Percentiles rank a stretch among this genome's conserved stretches.
phyloP scores from a whole-genome alignment of 2,329 filamentous ascomycete species.

The Arachnopeziza araneosa region DNA sequence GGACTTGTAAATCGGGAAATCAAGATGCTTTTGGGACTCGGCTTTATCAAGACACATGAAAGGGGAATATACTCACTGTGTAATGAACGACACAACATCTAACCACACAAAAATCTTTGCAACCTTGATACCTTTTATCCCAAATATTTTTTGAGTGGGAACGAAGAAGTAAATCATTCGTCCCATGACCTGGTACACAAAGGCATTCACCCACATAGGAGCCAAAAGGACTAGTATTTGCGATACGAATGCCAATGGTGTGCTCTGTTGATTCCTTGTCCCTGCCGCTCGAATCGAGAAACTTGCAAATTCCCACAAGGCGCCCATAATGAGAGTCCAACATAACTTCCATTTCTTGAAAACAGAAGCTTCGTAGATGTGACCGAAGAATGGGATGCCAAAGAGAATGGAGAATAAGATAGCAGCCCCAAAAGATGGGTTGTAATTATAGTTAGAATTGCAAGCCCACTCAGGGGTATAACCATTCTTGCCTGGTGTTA shows the following conservation, averaged over 20 bases:
- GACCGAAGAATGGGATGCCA: conserved; percentile 27
- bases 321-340: conserved; percentile 41
- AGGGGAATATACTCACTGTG: conserved; percentile 29
- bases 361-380: conserved; percentile 33
- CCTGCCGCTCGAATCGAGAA: conserved; percentile 37
- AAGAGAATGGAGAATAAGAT: conserved; percentile 34
- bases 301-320: conserved; percentile 37
- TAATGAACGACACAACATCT: conserved; percentile 42
- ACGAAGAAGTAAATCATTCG: conserved; percentile 32
- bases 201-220: conserved; percentile 32
- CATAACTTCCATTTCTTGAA: conserved; percentile 35
- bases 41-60: neutral
- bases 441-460: conserved; percentile 33
- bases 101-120: conserved; percentile 43
- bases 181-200: conserved; percentile 31
- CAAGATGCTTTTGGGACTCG: neutral
- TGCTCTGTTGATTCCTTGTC: conserved; percentile 35
- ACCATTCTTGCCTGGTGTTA: conserved; percentile 33
- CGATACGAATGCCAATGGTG: conserved; percentile 28
- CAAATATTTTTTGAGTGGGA: conserved; percentile 32
- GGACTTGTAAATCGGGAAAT: neutral
- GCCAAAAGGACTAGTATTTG: conserved; percentile 38
- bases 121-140: conserved; percentile 33
- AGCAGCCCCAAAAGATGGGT: conserved; percentile 34
- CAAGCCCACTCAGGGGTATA: conserved; percentile 34